A percentile compares a stretch with the other conserved stretches of the same genome.
Evolutionary conservation across 108 stramenopile genomes (phyloP).

Genomic region (Phaeodactylum tricornutum): DNA sequence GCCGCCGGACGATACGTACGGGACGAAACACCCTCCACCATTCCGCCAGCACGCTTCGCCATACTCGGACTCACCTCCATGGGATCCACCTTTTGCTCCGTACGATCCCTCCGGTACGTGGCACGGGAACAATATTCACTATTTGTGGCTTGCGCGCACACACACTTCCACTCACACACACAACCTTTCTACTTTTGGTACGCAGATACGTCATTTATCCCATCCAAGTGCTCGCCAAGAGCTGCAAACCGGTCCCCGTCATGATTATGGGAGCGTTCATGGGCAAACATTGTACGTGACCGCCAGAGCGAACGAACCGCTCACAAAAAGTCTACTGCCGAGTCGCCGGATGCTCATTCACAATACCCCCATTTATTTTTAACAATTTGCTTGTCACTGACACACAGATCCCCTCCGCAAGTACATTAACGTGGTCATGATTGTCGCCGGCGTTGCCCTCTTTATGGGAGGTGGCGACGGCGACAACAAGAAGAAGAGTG

Average conservation of each 20-base stretch:
- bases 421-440: constrained; percentile 89
- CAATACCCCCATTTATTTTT: too few species aligned
- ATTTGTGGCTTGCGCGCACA: background rate
- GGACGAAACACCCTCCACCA: constrained; percentile 87
- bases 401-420: constrained; percentile 64
- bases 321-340: background rate
- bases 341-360: background rate
- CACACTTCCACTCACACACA: too few species aligned
- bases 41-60: constrained; percentile 85
- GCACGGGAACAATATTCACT: background rate
- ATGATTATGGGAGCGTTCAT: constrained; percentile 96
- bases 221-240: constrained; percentile 95
- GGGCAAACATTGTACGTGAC: constrained; percentile 76
- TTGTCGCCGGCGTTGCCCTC: constrained; percentile 88
- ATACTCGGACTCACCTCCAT: constrained; percentile 90
- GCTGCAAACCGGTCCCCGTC: constrained; percentile 97
- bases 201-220: constrained; percentile 80
- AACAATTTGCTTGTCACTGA: constrained; percentile 8
- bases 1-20: constrained; percentile 77
- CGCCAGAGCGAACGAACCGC: too few species aligned
- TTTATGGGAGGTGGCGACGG: constrained; percentile 89
- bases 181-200: background rate
- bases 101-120: constrained; percentile 86
- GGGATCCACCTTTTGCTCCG: constrained; percentile 94
- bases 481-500: constrained; percentile 14